Evolutionary conservation across 2,329 filamentous ascomycete genomes (phyloP).

Genomic region (Epichloe gansuensis): DNA sequence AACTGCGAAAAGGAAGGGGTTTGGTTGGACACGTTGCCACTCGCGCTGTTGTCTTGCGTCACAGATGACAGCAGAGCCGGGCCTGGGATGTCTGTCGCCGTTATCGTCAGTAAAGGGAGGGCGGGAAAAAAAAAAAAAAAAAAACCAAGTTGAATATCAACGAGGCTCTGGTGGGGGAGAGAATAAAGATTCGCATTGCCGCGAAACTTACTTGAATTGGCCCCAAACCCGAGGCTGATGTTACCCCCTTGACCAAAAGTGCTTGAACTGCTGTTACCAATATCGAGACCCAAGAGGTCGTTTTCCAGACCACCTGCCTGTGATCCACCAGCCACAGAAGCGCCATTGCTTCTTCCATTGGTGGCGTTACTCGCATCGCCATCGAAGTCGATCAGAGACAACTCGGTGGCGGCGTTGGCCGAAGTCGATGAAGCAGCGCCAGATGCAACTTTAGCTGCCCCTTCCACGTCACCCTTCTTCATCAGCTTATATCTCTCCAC

Average conservation of each 20-base stretch:
- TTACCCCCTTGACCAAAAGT: slow-evolving; percentile 63
- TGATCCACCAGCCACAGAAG: slow-evolving; percentile 23
- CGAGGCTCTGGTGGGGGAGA: too few species aligned
- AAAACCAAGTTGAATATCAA: background rate
- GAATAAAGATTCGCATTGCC: background rate
- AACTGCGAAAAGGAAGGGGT: slow-evolving; percentile 41
- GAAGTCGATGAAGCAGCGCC: slow-evolving; percentile 57
- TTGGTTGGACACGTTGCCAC: slow-evolving; percentile 26
- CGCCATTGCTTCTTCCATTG: slow-evolving; percentile 31
- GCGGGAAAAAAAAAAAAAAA: too few species aligned
- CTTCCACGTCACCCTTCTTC: slow-evolving; percentile 87
- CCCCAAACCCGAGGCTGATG: slow-evolving; percentile 70
- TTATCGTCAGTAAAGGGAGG: slow-evolving; percentile 8
- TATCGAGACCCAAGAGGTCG: slow-evolving; percentile 77
- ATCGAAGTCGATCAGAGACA: slow-evolving; percentile 90
- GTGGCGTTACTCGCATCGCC: slow-evolving; percentile 44
- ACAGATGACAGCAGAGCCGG: slow-evolving; percentile 52
- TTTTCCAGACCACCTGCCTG: slow-evolving; percentile 65
- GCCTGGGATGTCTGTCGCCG: slow-evolving; percentile 46
- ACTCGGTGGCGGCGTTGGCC: slow-evolving; percentile 44
- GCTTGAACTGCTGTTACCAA: slow-evolving; percentile 46
- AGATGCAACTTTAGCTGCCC: slow-evolving; percentile 68
- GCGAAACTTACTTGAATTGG: slow-evolving; percentile 46
- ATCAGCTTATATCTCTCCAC: slow-evolving; percentile 91
- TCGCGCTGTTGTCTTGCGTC: slow-evolving; percentile 47